Evolutionary conservation across 192 early-diverging fungal species (phyloP).

Genomic region (Entomortierella lignicola): DNA sequence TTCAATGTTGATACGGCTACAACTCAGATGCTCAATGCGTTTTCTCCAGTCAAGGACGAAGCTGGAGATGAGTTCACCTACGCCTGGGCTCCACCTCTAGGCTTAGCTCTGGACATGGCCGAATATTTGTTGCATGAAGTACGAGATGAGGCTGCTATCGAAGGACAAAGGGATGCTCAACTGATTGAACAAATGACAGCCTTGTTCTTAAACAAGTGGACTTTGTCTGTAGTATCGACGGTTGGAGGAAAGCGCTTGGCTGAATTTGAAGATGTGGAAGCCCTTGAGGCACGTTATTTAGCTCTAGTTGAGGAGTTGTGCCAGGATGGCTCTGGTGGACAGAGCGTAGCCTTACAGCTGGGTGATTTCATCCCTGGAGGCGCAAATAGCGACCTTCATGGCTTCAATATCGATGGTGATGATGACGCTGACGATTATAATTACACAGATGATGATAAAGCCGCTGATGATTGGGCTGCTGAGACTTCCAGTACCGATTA

Average conservation of each 20-base stretch:
- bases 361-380: slow-evolving; percentile 45
- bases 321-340: slow-evolving; percentile 45
- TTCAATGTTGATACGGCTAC: background rate
- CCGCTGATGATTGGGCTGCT: too few relatives aligned
- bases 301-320: slow-evolving; percentile 31
- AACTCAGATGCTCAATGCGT: slow-evolving; percentile 4
- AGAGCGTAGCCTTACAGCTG: slow-evolving; percentile 32
- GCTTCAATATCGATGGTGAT: background rate
- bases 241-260: slow-evolving; percentile 21
- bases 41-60: background rate
- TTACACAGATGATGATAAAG: too few relatives aligned
- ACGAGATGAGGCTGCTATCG: slow-evolving; percentile 32
- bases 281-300: slow-evolving; percentile 10
- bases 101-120: slow-evolving; percentile 32
- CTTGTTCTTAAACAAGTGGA: slow-evolving; percentile 25
- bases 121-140: slow-evolving; percentile 42
- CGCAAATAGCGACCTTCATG: background rate
- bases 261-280: slow-evolving; percentile 14
- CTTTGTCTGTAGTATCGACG: background rate
- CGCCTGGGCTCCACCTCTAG: slow-evolving; percentile 35
- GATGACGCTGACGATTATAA: slow-evolving; percentile 5
- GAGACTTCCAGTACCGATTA: too few relatives aligned
- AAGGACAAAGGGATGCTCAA: slow-evolving; percentile 39
- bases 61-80: slow-evolving; percentile 4
- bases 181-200: slow-evolving; percentile 33